These are phyloP conservation scores for Poa annua DNA, from an alignment of 176 grass and related monocot genomes.

Conservation along the genomic window DNA sequence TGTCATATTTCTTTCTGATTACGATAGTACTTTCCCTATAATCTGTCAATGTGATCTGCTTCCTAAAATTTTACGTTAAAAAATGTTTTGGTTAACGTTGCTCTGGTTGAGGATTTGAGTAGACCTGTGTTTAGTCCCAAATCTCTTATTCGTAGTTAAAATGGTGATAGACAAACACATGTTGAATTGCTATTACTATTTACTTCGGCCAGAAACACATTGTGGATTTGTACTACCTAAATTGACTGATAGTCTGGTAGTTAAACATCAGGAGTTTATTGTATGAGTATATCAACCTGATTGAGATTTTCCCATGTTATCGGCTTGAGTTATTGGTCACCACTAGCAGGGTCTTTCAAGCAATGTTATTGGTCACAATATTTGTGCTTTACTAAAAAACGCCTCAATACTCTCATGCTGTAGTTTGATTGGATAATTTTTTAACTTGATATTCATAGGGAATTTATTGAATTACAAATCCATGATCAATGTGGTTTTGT, in stretches of 20 bases:
- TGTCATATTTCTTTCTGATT: neutral
- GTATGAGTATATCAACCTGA: neutral
- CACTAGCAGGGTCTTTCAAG: too few species aligned
- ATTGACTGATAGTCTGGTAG: too few species aligned
- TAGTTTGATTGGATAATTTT: neutral
- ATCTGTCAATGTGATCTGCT: neutral
- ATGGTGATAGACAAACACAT: neutral
- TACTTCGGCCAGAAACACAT: too few species aligned
- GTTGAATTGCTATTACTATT: neutral
- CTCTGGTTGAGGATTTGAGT: neutral
- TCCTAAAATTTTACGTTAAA: neutral
- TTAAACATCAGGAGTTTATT: neutral
- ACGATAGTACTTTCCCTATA: neutral
- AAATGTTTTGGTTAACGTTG: too few species aligned
- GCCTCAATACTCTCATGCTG: neutral
- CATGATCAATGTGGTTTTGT: too few species aligned
- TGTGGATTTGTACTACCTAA: too few species aligned
- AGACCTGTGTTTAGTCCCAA: neutral
- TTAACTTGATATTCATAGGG: neutral
- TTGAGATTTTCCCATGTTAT: neutral
- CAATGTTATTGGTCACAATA: neutral
- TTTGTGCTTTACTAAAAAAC: neutral
- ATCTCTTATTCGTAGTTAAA: neutral
- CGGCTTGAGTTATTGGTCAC: too few species aligned
- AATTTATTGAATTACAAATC: too few species aligned